Evolutionary conservation across 805 yeast genomes (phyloP).

Genomic region (Sugiyamaella chiloensis): DNA sequence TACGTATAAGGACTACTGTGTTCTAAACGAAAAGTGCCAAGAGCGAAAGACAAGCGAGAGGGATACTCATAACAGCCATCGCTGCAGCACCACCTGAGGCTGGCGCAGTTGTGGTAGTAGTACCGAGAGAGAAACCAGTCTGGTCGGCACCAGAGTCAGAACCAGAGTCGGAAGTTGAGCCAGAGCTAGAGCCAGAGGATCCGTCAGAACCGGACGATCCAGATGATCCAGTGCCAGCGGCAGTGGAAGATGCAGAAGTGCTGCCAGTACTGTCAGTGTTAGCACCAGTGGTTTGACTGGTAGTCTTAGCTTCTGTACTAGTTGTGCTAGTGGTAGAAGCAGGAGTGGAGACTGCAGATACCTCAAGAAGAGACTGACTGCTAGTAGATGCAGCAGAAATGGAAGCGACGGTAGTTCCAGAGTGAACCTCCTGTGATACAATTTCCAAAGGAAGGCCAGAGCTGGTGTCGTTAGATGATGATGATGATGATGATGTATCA

Average conservation of each 20-base stretch:
- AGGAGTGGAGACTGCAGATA: constrained; percentile 10
- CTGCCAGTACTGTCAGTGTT: constrained; percentile 12
- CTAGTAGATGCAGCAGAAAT: not conserved
- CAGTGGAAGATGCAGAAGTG: constrained; percentile 13
- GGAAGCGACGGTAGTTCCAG: not conserved
- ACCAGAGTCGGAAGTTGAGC: constrained; percentile 12
- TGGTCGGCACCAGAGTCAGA: not conserved
- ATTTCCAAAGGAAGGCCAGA: constrained; percentile 1
- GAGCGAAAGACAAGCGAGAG: no score
- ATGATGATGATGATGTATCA: not conserved
- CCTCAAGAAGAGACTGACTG: not conserved
- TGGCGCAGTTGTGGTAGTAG: not conserved
- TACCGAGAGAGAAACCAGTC: constrained; percentile 3
- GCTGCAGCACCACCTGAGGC: not conserved
- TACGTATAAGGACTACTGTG: no score
- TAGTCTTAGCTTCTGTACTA: no score
- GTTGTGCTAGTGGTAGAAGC: constrained; percentile 18
- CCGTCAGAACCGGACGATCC: constrained; percentile 17
- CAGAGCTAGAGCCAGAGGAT: constrained; percentile 9
- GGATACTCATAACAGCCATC: not conserved
- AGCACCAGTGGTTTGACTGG: constrained; percentile 10
- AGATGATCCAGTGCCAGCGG: constrained; percentile 14
- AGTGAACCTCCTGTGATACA: constrained; percentile 1
- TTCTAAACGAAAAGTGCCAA: no score
- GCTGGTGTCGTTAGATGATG: constrained; percentile 14